Base-by-base conservation (phyloP, 1,139 yeast species). In the Lodderomyces metapsilosis region DNA sequence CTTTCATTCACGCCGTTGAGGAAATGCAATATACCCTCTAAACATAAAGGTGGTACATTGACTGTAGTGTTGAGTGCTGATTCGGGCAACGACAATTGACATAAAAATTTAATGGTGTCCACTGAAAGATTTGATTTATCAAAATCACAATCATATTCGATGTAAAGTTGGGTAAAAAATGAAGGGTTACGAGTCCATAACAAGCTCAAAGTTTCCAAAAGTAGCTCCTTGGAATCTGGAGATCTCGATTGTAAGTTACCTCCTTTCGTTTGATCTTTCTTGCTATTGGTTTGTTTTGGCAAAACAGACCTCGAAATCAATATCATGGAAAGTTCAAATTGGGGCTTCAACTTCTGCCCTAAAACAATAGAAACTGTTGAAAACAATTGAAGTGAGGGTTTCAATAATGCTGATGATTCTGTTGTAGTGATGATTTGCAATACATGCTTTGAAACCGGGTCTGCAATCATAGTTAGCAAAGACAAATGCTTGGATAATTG, bases 1-100 rank as follows among this genome's bases (percentile, higher is more conserved):
- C 88, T 70, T 28, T 77, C 81, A 49, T 78, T 76, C 33, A 89
- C 69, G n/a, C 84, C 82, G 42, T 80, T 75, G 28, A 89, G 70
- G 49, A 84, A 81, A 2, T 87, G 75, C 25, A 92, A 69, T 3
- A 92, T 62, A 2, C 98, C 96, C 55, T 92, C 98, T 37, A 92
- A 69, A 55, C 98, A 92, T 9, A 91, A 76, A 1, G 98, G 97
- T 0, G 98, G 98, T 1, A 92, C 96, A 54, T 80, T 84, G 30
- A 86, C 88, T 0, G 97, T 87, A 0, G 95, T 84, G 53, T 76
- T 69, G 5, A 65, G 52, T 0, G 96, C 92, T 16, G 89, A 77
- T 52, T 88, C 95, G 0, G 96, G 94, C 37, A 86, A 74, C 0
- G 96, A 82, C 34, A 88, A 68, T 41, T 84, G 76, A 47, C 95